Evolutionary conservation across 306 rosid genomes (phyloP).

Genomic region (Parietaria judaica): DNA sequence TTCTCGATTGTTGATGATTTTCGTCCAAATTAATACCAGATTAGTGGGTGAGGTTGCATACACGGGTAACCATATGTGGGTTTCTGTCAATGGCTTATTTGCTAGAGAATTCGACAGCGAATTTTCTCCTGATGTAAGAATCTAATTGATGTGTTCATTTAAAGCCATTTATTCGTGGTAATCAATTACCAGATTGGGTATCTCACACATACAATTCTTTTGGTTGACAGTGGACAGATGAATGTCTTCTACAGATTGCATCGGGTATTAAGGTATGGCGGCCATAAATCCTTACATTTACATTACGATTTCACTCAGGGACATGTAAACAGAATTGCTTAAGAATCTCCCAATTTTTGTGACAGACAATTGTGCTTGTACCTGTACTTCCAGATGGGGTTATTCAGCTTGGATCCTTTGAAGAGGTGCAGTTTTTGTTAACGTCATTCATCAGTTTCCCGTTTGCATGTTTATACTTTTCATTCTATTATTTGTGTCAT

Average conservation of each 20-base stretch:
- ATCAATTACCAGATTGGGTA: neutral
- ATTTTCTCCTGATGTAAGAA: slow-evolving; percentile 46
- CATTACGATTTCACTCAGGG: neutral
- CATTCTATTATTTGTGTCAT: slow-evolving; percentile 14
- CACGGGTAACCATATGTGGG: slow-evolving; percentile 61
- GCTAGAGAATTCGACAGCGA: slow-evolving; percentile 24
- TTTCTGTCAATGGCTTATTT: slow-evolving; percentile 33
- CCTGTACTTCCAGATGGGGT: slow-evolving; percentile 87
- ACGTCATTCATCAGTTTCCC: slow-evolving; percentile 3
- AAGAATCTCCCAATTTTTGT: neutral
- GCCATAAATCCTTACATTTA: slow-evolving; percentile 1
- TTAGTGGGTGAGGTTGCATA: slow-evolving; percentile 64
- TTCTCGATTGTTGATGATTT: too few relatives aligned
- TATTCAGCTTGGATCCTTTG: slow-evolving; percentile 77
- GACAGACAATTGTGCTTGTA: slow-evolving; percentile 75
- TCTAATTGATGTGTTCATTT: slow-evolving; percentile 1
- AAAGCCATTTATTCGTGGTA: neutral
- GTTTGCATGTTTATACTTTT: neutral
- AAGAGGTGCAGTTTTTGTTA: slow-evolving; percentile 42
- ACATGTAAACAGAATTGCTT: neutral
- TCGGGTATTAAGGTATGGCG: slow-evolving; percentile 68
- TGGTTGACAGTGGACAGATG: slow-evolving; percentile 54
- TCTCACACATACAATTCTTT: slow-evolving; percentile 23
- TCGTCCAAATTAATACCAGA: slow-evolving; percentile 31
- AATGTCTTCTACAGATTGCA: slow-evolving; percentile 77